These are phyloP conservation scores for Lasiosphaeriaceae sp. DNA, from an alignment of 495 filamentous ascomycete species.

Conservation along the genomic window DNA sequence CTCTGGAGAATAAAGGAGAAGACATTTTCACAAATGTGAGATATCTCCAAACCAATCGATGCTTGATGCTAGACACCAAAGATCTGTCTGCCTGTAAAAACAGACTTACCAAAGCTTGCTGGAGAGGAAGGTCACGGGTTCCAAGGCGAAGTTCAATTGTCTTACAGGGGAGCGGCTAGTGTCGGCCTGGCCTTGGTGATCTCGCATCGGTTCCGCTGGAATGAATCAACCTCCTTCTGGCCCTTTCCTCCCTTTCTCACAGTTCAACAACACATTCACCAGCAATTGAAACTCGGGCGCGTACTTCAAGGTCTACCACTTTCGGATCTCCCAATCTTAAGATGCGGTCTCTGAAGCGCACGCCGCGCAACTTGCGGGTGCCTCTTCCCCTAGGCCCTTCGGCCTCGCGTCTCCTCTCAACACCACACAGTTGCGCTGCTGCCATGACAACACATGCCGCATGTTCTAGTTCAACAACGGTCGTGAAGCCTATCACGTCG, in stretches of 20 bases:
- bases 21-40: too few relatives aligned
- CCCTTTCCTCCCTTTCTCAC: not conserved
- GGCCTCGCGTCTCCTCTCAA: slow-evolving; percentile 3
- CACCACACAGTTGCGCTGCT: not conserved
- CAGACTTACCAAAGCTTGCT: not conserved
- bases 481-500: slow-evolving; percentile 62
- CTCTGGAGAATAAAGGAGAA: too few relatives aligned
- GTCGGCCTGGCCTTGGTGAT: slow-evolving; percentile 13
- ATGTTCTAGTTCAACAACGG: slow-evolving; percentile 23
- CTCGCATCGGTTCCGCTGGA: not conserved
- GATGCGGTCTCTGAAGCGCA: slow-evolving; percentile 36
- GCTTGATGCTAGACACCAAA: too few relatives aligned
- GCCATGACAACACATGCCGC: slow-evolving; percentile 23
- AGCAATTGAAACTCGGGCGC: not conserved
- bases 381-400: slow-evolving; percentile 14
- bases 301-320: not conserved
- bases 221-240: not conserved
- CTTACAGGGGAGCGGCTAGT: slow-evolving; percentile 14
- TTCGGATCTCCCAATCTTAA: slow-evolving; percentile 8
- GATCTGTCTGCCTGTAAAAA: too few relatives aligned
- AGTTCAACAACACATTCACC: too few relatives aligned
- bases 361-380: slow-evolving; percentile 23
- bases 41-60: too few relatives aligned
- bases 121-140: not conserved
- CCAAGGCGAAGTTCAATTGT: not conserved